Evolutionary conservation across 768 basidiomycete species (phyloP).

Genomic region (Lentinula sp.): DNA sequence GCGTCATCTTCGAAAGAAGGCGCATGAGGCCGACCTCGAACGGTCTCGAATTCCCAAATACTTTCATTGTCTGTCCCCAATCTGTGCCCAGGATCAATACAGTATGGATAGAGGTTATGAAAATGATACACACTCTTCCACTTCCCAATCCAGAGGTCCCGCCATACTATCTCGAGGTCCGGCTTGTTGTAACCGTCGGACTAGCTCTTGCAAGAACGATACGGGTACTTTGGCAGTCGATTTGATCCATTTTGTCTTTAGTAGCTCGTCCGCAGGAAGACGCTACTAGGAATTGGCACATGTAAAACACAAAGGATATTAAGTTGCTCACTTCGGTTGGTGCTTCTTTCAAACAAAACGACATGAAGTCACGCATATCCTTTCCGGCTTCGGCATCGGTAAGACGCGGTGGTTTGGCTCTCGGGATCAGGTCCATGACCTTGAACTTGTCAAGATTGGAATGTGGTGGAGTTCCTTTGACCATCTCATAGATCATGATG

Average conservation of each 20-base stretch:
- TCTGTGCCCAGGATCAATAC: background rate
- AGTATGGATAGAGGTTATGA: background rate
- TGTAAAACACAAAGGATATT: background rate
- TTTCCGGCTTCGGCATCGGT: constrained; percentile 74
- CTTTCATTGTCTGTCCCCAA: constrained; percentile 25
- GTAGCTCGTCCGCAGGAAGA: constrained; percentile 81
- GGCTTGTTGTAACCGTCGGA: constrained; percentile 69
- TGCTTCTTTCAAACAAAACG: constrained; percentile 73
- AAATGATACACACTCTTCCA: constrained; percentile 39
- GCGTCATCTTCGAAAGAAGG: constrained; percentile 19
- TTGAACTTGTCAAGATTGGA: constrained; percentile 79
- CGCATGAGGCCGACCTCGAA: constrained; percentile 37
- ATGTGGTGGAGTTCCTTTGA: constrained; percentile 93
- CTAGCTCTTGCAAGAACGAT: constrained; percentile 70
- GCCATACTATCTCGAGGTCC: constrained; percentile 76
- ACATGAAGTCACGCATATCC: constrained; percentile 86
- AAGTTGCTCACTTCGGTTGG: constrained; percentile 60
- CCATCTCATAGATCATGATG: constrained; percentile 94
- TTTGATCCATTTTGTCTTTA: constrained; percentile 89
- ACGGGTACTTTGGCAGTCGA: constrained; percentile 60
- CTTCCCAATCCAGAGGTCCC: constrained; percentile 67
- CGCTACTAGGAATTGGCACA: constrained; percentile 42
- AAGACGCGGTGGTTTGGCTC: constrained; percentile 75
- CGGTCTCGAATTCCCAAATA: constrained; percentile 76
- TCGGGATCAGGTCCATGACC: constrained; percentile 87